Evolutionary conservation across 108 stramenopile genomes (phyloP), one percentile per base, ranked within the genome.

Genomic region (Thalassiosira profunda): DNA sequence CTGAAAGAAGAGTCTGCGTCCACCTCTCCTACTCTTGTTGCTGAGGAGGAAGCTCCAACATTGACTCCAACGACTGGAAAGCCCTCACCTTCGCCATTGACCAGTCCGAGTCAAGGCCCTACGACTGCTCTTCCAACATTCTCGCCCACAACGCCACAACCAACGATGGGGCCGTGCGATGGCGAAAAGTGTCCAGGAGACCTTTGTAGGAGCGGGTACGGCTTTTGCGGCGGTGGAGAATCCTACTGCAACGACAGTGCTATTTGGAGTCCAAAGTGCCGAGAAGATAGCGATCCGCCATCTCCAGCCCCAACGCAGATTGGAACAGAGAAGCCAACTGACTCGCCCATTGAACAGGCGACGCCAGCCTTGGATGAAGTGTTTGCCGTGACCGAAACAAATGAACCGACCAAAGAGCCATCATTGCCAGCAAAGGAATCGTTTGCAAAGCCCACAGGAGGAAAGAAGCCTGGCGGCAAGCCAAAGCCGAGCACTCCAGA

Each of bases 141-240:
- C 30, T 41, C 57, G 44, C 76, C 76, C 0, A 70, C 68, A 18
- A 70, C 63, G n/a, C 58, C 64, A 5, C 24, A 34, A 18, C 76
- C 76, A 52, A 64, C 68, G 20, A 41, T 70, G 54, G 68, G 76
- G 7, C 68, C 68, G 14, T 78, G 76, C 28, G 57, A 59, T 25
- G 76, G 76, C 10, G 68, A 78, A 34, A 25, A 68, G 21, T 78
- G 76, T 21, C 76, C 68, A 14, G 58, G 45, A 35, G 34, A 51
- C 8, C 40, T 70, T 7, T 78, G 76, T 24, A 46, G 76, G 30
- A 63, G 60, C 20, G 26, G 31, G 11, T 78, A 63, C 46, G 76
- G 76, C 17, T 78, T 65, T 49, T 78, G 76, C 40, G 76, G 76
- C 2, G 68, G 35, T 36, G 76, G 68, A 1, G 46, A 56, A 17